Base-by-base conservation (phyloP, 2,329 filamentous ascomycete species). In the Dothiorella sarmentorum region DNA sequence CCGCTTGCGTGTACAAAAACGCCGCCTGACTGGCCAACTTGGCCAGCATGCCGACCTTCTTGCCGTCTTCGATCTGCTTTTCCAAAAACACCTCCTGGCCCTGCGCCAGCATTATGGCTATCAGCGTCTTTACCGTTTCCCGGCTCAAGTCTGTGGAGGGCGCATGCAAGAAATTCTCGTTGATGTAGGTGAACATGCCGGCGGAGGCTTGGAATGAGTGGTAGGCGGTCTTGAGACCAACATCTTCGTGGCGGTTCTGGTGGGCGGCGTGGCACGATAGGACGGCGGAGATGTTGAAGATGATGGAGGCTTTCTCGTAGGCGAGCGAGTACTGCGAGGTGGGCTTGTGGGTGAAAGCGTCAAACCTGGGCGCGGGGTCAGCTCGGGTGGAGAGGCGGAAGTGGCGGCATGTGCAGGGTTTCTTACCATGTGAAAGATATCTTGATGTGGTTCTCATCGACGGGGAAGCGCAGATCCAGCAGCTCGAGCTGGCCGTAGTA, bases 161-260 rank as follows among this genome's bases (percentile, higher is more conserved):
- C 1, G 94, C 94, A 69, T 99, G 94, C 33, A 99, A 80, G 72
- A 99, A 99, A 77, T 99, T 99, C 76, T 99, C 94, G 75, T 99
- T 99, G 78, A 99, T 99, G 69, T 99, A 99, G 56, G 93, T 97
- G 74, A 97, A 99, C 94, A 99, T 99, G 77, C 94, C 94, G 9
- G 94, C 94, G 7, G 93, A 92, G 38, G 94, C 94, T 74, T 99
- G 94, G 77, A 97, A 97, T 18, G 92, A 97, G 74, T 99, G 93
- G 72, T 97, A 99, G 17, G 94, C 91, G 13, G 91, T 93, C 78
- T 99, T 99, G 71, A 97, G 83, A 31, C 93, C 93, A 5, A 89
- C 83, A 69, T 99, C 94, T 71, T 97, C 92, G 63, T 89, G 89
- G 51, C 94, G 86, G 66, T 94, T 92, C 76, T 99, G 95, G 69